Conservation (phyloP, 2,329 filamentous ascomycete species). For the Camptophora hylomeconis region DNA sequence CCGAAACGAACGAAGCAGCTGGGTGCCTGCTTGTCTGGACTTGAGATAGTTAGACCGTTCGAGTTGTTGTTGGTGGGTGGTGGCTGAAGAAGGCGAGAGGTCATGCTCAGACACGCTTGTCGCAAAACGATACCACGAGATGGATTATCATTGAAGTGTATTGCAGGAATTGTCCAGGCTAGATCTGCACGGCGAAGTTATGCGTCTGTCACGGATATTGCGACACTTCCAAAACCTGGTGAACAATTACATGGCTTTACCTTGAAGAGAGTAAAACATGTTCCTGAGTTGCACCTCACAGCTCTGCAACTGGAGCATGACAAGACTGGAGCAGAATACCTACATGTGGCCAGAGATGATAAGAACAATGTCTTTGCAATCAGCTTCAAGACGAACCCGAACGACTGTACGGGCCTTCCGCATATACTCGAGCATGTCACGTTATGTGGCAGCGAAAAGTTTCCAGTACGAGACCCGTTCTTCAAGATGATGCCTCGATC, state of each 20-base stretch:
- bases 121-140: constrained; percentile 10
- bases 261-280: constrained; percentile 73
- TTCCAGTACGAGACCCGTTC: constrained; percentile 95
- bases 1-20: too few relatives aligned
- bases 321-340: constrained; percentile 88
- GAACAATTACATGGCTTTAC: constrained; percentile 91
- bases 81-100: constrained; percentile 1
- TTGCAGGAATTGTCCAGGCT: neutral
- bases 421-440: constrained; percentile 98
- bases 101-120: constrained; percentile 16
- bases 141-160: constrained; percentile 3
- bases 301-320: constrained; percentile 85
- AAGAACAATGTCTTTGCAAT: constrained; percentile 99
- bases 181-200: constrained; percentile 21
- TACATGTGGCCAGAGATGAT: constrained; percentile 89
- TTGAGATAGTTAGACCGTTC: too few relatives aligned
- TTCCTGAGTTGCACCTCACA: constrained; percentile 85
- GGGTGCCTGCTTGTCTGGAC: too few relatives aligned
- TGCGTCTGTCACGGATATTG: constrained; percentile 62
- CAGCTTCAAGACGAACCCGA: constrained; percentile 97
- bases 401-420: constrained; percentile 87
- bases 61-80: neutral
- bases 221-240: constrained; percentile 63
- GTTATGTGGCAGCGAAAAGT: constrained; percentile 89
- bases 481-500: constrained; percentile 99